phyloP scores from a whole-genome alignment of 108 stramenopile genomes.

The Skeletonema menzelii region DNA sequence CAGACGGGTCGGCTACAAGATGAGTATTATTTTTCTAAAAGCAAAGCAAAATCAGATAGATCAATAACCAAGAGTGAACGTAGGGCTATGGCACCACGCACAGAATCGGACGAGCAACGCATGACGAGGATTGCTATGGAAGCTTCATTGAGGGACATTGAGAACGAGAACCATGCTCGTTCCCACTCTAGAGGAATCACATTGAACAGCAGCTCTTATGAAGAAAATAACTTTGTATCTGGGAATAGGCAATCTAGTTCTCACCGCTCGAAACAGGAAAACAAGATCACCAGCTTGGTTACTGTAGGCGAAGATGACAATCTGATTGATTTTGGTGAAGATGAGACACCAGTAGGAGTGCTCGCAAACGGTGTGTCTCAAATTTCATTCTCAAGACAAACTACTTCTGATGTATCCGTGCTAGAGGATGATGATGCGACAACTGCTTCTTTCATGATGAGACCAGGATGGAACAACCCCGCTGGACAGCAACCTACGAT shows the following conservation, averaged over 20 bases:
- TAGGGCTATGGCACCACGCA: constrained; percentile 37
- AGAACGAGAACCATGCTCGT: not conserved
- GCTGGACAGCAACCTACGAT: not conserved
- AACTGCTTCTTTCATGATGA: constrained; percentile 39
- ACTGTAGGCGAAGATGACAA: constrained; percentile 37
- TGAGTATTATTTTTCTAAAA: constrained; percentile 40
- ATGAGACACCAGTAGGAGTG: constrained; percentile 4
- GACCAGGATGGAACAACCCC: constrained; percentile 6
- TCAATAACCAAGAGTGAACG: constrained; percentile 26
- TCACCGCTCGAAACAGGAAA: constrained; percentile 8
- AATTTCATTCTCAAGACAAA: constrained; percentile 5
- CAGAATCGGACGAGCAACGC: constrained; percentile 29
- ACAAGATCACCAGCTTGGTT: constrained; percentile 10
- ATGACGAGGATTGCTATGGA: constrained; percentile 42
- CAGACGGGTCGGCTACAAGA: constrained; percentile 36
- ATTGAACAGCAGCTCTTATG: not conserved
- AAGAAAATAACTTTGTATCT: constrained; percentile 10
- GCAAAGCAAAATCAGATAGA: not conserved
- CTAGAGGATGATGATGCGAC: constrained; percentile 45
- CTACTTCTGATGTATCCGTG: constrained; percentile 36
- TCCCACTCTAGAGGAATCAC: not conserved
- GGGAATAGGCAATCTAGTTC: not conserved
- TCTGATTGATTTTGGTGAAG: constrained; percentile 47
- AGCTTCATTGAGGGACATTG: constrained; percentile 32
- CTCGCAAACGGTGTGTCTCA: constrained; percentile 9